Evolutionary conservation across 495 filamentous ascomycete species (phyloP).

Genomic region (Neurospora africana): DNA sequence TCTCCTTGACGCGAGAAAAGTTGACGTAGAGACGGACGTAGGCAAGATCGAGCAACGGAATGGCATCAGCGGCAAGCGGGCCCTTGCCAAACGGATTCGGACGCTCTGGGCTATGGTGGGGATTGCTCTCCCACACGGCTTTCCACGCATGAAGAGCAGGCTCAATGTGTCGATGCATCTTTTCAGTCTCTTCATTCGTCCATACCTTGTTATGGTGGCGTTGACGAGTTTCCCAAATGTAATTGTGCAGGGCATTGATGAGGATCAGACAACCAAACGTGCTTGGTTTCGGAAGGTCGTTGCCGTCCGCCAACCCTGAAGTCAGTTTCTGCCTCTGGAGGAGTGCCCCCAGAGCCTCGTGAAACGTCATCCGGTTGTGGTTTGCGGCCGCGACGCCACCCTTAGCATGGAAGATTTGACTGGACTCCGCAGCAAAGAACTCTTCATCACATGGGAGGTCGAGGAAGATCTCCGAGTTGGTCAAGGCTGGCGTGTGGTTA

Average conservation of each 20-base stretch:
- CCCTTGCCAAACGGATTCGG: conserved; percentile 85
- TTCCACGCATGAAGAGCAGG: conserved; percentile 93
- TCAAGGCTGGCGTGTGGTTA: conserved; percentile 80
- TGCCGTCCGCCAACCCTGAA: conserved; percentile 21
- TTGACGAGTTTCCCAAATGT: conserved; percentile 96
- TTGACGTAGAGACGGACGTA: conserved; percentile 93
- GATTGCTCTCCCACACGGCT: conserved; percentile 81
- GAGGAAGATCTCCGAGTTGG: conserved; percentile 87
- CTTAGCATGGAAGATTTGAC: conserved; percentile 64
- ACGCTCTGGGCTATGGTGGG: conserved; percentile 75
- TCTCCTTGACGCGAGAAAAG: conserved; percentile 80
- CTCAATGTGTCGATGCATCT: conserved; percentile 94
- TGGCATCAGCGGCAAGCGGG: conserved; percentile 84
- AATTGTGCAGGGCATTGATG: conserved; percentile 94
- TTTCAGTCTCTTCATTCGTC: conserved; percentile 85
- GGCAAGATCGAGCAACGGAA: conserved; percentile 87
- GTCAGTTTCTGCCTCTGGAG: conserved; percentile 48
- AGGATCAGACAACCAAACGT: conserved; percentile 89
- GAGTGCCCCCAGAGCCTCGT: conserved; percentile 65
- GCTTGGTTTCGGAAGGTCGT: conserved; percentile 60
- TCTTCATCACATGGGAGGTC: conserved; percentile 93
- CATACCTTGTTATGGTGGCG: conserved; percentile 81
- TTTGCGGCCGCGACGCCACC: conserved; percentile 59
- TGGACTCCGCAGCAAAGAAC: conserved; percentile 75
- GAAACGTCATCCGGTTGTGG: conserved; percentile 59